Percentiles rank a stretch among this genome's conserved stretches.
phyloP scores from a whole-genome alignment of 2,329 filamentous ascomycete species.

The Xylogone sp. region DNA sequence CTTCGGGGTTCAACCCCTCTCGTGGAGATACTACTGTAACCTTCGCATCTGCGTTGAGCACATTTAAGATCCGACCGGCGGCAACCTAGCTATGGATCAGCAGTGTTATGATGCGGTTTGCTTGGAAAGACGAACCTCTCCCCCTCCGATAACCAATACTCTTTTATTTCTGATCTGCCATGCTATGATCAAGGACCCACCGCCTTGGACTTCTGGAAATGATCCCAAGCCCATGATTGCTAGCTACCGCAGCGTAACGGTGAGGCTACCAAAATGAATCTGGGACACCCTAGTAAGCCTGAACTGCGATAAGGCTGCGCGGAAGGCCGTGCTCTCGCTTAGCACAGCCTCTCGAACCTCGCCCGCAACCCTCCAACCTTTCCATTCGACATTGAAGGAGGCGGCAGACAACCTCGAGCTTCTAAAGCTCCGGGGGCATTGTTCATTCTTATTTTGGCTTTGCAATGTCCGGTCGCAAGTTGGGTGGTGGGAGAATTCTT shows the following conservation, averaged over 20 bases:
- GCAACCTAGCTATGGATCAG: constrained; percentile 66
- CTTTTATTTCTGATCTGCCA: constrained; percentile 92
- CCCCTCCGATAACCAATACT: constrained; percentile 90
- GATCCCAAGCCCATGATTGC: constrained; percentile 25
- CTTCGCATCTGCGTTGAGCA: constrained; percentile 89
- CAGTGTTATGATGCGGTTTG: constrained; percentile 3
- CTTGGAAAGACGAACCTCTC: constrained; percentile 61
- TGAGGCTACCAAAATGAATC: constrained; percentile 6
- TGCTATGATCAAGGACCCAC: constrained; percentile 88
- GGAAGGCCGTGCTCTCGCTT: constrained; percentile 2
- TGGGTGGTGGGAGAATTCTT: constrained; percentile 88
- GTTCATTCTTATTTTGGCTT: constrained; percentile 11
- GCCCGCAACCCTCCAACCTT: not conserved
- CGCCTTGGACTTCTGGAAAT: constrained; percentile 81
- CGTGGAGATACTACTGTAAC: constrained; percentile 82
- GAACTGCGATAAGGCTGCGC: not conserved
- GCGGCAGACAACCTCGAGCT: constrained; percentile 17
- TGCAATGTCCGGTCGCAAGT: constrained; percentile 75
- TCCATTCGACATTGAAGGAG: not conserved
- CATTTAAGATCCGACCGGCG: constrained; percentile 87
- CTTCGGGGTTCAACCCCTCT: constrained; percentile 81
- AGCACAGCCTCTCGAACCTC: constrained; percentile 4
- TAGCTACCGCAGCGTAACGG: too few relatives aligned
- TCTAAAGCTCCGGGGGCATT: constrained; percentile 16
- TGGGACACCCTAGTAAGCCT: not conserved